Evolutionary conservation across 83 land plant species (phyloP), one percentile per base, ranked within the genome.

Genomic region (Picea abies): DNA sequence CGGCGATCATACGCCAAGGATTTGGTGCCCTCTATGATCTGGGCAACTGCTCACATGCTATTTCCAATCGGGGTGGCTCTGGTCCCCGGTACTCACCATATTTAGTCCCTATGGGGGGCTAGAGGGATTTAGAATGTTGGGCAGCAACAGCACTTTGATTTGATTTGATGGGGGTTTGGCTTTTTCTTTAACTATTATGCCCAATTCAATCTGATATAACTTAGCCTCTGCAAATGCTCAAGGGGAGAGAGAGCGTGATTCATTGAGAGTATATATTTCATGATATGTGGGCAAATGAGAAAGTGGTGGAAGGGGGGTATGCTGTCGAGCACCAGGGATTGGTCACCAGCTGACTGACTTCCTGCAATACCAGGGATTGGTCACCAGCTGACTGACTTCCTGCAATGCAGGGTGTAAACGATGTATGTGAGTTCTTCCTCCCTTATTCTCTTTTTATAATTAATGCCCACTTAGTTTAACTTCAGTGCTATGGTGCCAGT

Each of bases 121-220:
- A 41, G 12, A 49, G 56, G 37, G 79, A 76, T 76, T 20, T 76
- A 32, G 79, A 76, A 52, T 76, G 79, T 52, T 76, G 79, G 35
- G 79, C 52, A 76, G 61, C 61, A 25, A 19, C 79, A 52, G 79
- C 56, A 52, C 56, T 76, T 52, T 76, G 79, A 76, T 76, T 76
- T 76, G 79, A 52, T 76, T 76, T 76, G 61, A 76, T 52, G 61
- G n/a, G 79, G 79, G 79, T 76, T 76, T 76, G 79, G 61, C 79
- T 76, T 19, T 76, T 37, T 76, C 56, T 52, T 56, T 56, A 5
- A 23, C 56, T 35, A 49, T 37, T 70, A 49, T 25, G n/a, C 44
- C 22, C 44, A 49, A 52, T 12, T 44, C 26, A 60, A 56, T 76
- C 62, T 3, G 26, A 47, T 73, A 47, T 71, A 47, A 44, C 52